A percentile compares a stretch with the other conserved stretches of the same genome.
Conservation (phyloP, 306 rosid genomes). For the Vicia sativa region DNA sequence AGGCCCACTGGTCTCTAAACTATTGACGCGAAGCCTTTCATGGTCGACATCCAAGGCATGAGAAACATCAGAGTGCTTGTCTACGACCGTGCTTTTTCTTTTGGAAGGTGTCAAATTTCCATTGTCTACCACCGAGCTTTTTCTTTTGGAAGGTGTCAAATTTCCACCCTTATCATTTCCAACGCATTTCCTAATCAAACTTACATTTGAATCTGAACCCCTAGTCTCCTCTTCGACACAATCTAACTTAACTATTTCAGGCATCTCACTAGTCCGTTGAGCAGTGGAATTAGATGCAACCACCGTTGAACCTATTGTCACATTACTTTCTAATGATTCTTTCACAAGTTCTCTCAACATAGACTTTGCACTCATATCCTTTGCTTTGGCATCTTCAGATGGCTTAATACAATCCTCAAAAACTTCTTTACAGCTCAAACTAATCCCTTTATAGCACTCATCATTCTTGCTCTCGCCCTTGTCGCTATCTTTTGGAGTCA, state of each 20-base stretch:
- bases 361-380: conserved; percentile 33
- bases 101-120: conserved; percentile 41
- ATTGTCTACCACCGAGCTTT: conserved; percentile 34
- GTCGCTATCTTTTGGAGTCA: conserved; percentile 33
- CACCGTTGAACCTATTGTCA: not conserved
- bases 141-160: conserved; percentile 45
- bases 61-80: conserved; percentile 46
- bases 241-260: conserved; percentile 37
- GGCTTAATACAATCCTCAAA: conserved; percentile 28
- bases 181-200: conserved; percentile 21
- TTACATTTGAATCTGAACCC: conserved; percentile 36
- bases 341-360: conserved; percentile 30
- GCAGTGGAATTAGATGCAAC: conserved; percentile 27
- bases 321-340: conserved; percentile 8
- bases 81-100: conserved; percentile 50
- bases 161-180: conserved; percentile 40
- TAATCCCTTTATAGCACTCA: conserved; percentile 26
- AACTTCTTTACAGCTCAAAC: conserved; percentile 36
- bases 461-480: conserved; percentile 33
- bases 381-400: conserved; percentile 24
- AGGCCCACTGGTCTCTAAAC: conserved; percentile 44
- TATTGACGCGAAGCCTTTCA: conserved; percentile 37
- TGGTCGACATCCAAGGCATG: conserved; percentile 36
- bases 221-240: conserved; percentile 31
- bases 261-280: conserved; percentile 30